Base-by-base conservation (phyloP, 441 rosid species). In the Pelargonium cotyledonis region DNA sequence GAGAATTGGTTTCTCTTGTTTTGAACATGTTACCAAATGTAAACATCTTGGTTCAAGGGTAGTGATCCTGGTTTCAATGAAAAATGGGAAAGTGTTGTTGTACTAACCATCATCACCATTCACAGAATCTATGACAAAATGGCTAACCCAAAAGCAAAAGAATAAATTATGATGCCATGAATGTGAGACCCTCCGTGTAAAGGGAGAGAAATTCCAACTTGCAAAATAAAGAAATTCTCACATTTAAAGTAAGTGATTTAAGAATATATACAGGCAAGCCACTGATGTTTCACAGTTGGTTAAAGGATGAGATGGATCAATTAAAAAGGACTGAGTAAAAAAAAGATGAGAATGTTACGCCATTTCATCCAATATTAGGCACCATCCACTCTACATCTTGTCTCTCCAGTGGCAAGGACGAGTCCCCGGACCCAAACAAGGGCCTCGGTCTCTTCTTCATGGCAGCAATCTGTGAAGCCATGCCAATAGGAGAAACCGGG, bases 351-450 rank as follows among this genome's bases (percentile, higher is more conserved):
- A 70, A 70, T 65, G 67, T 55, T 12, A 29, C 29, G 53, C 63
- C 44, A 29, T 6, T 35, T 79, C 80, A 86, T 75, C 85, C 84
- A 55, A 86, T 81, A 72, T 87, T 85, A 61, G 83, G 84, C 87
- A 89, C 80, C 79, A 79, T 82, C 98, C 96, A 93, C 62, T 80
- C 92, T 73, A 86, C 80, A 78, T 81, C 88, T 73, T 87, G 88
- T 75, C 85, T 84, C 65, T 80, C 91, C 77, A 81, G 62, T 1
- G 84, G 83, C 71, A 83, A 51, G 58, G 58, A 65, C 0, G 81
- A 35, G 9, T 85, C 89, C 40, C 82, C 88, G 10, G 75, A 83
- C 8, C 85, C 84, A 69, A 87, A 79, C 70, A 80, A 64, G 3
- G 83, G 79, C 61, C 90, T 76, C 63, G 87, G 70, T 75, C 93